Evolutionary conservation across 2,329 filamentous ascomycete genomes (phyloP), one percentile per base, ranked within the genome.

Genomic region (Sporothrix brasiliensis): DNA sequence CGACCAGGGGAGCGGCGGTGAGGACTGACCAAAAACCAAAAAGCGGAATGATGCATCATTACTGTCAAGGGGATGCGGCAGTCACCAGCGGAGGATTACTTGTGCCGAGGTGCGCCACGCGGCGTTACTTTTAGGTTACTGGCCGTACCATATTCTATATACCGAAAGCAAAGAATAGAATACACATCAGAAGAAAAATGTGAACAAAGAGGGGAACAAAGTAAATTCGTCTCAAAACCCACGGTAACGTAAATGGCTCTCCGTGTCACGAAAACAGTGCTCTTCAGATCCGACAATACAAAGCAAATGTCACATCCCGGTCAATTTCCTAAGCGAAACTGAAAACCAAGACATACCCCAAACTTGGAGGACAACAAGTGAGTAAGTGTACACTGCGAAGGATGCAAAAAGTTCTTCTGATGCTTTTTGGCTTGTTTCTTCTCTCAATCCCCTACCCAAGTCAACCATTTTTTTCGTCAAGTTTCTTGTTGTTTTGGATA

Each of bases 291-390:
- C 39, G 39, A 63, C 39, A 13, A 19, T 14, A n/a, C 30, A 67
- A 16, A 67, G 4, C 41, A 13, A 44, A 44, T 14, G 16, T 52
- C 65, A 39, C 19, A 24, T n/a, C 47, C 27, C 27, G 58, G 54
- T 16, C 53, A 34, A 34, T n/a, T 21, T 30, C 27, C 27, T 14
- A 56, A 34, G 27, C 39, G 47, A 67, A 67, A 21, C 34, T 47
- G 47, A 67, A 56, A 67, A 67, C 21, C 65, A 67, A 67, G 50
- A 34, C 50, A 67, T 50, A 19, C 19, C 7, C 41, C 44, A 39
- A 53, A 30, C 49, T 58, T 10, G 19, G 7, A 58, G 11, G 24
- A 47, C 3, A 44, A 34, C 34, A 34, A 34, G 6, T 34, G 34
- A 34, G 34, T 1, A 34, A 34, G 34, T 34, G 4, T 6, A 4